phyloP scores from a whole-genome alignment of 2,329 filamentous ascomycete genomes.

The Phyllosticta paracitricarpa region DNA sequence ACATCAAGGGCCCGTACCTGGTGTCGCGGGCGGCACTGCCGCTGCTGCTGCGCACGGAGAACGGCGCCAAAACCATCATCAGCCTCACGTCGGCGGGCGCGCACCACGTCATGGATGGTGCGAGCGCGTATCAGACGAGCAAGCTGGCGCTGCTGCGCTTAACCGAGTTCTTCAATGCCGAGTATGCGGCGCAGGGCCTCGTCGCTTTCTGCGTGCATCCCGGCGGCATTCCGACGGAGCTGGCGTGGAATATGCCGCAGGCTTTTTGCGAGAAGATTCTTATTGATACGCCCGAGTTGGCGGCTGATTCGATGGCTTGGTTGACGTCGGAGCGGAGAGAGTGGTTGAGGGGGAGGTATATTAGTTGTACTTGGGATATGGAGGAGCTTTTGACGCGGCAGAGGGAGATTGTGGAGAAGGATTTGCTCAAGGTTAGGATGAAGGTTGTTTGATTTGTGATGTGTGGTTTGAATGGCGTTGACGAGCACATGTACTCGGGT shows the following conservation, averaged over 20 bases:
- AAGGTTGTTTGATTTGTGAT: not conserved
- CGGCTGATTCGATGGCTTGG: constrained; percentile 13
- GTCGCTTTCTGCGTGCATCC: constrained; percentile 19
- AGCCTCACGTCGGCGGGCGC: constrained; percentile 39
- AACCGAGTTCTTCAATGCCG: constrained; percentile 39
- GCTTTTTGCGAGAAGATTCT: not conserved
- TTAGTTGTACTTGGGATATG: constrained; percentile 40
- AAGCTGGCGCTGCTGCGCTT: constrained; percentile 43
- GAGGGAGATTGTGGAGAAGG: constrained; percentile 30
- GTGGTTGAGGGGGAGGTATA: constrained; percentile 38
- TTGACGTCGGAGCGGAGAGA: constrained; percentile 32
- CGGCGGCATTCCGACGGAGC: constrained; percentile 19
- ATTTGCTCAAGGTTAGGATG: constrained; percentile 14
- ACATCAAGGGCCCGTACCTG: constrained; percentile 40
- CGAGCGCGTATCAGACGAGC: constrained; percentile 33
- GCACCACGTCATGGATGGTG: constrained; percentile 14
- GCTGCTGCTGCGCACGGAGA: constrained; percentile 23
- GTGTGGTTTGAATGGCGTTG: not conserved
- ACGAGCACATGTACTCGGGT: too few relatives aligned
- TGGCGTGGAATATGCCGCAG: constrained; percentile 8
- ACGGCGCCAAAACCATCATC: constrained; percentile 33
- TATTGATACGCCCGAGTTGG: constrained; percentile 5
- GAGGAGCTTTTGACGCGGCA: constrained; percentile 32
- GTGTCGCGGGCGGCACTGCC: constrained; percentile 38
- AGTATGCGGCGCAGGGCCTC: constrained; percentile 21